Evolutionary conservation across 805 yeast genomes (phyloP).

Genomic region (Hanseniaspora singularis): DNA sequence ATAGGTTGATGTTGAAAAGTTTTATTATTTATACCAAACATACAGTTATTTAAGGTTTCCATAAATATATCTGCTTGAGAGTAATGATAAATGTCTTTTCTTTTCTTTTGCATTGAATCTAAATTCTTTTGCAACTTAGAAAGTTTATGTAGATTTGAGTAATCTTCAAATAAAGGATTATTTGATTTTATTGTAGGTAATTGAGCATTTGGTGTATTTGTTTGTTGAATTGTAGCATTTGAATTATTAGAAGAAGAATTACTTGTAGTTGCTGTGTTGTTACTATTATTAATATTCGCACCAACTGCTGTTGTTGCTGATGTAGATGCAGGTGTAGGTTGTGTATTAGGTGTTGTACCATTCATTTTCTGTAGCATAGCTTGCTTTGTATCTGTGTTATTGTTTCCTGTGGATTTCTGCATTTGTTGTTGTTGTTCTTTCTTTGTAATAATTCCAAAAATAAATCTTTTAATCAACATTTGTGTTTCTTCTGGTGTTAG

Average conservation of each 20-base stretch:
- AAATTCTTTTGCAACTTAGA: constrained; percentile 26
- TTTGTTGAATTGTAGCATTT: background rate
- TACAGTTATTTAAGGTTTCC: constrained; percentile 25
- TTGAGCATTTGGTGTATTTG: background rate
- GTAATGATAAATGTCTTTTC: constrained; percentile 25
- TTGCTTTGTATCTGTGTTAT: constrained; percentile 16
- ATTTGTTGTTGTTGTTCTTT: constrained; percentile 23
- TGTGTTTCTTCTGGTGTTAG: constrained; percentile 21
- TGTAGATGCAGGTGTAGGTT: background rate
- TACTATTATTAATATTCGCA: constrained; percentile 16
- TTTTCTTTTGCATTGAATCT: constrained; percentile 27
- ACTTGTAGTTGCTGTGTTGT: constrained; percentile 17
- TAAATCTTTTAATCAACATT: constrained; percentile 28
- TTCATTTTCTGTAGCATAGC: constrained; percentile 12
- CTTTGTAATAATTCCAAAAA: constrained; percentile 29
- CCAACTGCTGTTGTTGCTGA: constrained; percentile 8
- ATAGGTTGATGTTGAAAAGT: constrained; percentile 21
- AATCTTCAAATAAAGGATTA: constrained; percentile 27
- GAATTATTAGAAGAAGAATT: constrained; percentile 21
- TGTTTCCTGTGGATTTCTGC: constrained; percentile 17
- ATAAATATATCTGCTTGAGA: constrained; percentile 28
- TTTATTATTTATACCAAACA: constrained; percentile 26
- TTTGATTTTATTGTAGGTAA: constrained; percentile 17
- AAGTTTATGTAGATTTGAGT: constrained; percentile 23
- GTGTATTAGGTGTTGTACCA: too few relatives aligned